Evolutionary conservation across 2,329 filamentous ascomycete genomes (phyloP).

Genomic region (Ascochyta fabae): DNA sequence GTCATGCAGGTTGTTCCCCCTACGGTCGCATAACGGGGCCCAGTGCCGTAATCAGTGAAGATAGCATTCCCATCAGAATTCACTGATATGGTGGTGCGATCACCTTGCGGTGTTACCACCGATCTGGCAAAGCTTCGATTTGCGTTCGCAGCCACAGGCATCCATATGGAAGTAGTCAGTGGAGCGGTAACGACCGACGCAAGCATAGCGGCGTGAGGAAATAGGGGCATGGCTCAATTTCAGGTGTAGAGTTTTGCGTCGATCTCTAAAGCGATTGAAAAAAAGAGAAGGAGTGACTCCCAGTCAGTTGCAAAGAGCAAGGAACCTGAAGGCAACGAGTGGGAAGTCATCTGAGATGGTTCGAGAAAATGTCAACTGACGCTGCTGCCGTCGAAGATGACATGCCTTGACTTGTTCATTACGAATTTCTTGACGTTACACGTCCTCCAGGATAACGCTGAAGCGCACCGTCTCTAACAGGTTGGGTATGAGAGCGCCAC

Average conservation of each 20-base stretch:
- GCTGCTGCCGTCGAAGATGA: no score
- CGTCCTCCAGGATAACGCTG: no score
- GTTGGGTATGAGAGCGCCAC: no score
- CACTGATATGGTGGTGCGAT: conserved; percentile 29
- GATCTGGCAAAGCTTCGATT: conserved; percentile 29
- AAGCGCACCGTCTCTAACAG: no score
- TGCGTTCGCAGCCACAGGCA: conserved; percentile 23
- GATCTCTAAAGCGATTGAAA: no score
- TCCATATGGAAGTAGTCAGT: conserved; percentile 39
- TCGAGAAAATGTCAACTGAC: no score
- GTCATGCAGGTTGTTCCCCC: conserved; percentile 29
- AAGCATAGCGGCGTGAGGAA: conserved; percentile 30
- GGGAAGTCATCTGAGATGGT: no score
- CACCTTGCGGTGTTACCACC: conserved; percentile 28
- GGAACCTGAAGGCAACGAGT: no score
- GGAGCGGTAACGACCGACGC: conserved; percentile 31
- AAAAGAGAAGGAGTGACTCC: no score
- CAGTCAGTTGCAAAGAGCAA: background rate
- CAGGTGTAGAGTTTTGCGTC: background rate
- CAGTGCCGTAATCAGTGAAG: conserved; percentile 7
- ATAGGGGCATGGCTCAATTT: conserved; percentile 26
- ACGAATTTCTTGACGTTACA: no score
- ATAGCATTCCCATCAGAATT: conserved; percentile 11
- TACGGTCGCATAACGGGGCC: conserved; percentile 19
- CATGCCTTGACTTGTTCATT: no score